phyloP scores from a whole-genome alignment of 805 yeast species.

The Metschnikowia lachancei region DNA sequence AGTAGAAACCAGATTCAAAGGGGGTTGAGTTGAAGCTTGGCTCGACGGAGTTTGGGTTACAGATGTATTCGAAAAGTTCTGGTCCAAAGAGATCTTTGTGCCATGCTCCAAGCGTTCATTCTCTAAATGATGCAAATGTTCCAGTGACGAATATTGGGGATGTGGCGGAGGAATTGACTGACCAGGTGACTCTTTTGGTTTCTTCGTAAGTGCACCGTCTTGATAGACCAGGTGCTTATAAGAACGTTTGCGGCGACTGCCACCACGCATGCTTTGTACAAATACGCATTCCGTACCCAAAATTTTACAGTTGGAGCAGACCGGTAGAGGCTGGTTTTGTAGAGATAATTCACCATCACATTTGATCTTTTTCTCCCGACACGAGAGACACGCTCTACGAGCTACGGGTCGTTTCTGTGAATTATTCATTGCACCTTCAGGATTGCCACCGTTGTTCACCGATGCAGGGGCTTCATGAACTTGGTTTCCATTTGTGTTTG shows the following conservation, averaged over 20 bases:
- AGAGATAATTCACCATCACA: constrained; percentile 54
- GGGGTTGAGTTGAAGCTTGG: not conserved
- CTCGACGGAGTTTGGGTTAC: not conserved
- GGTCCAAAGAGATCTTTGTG: no score
- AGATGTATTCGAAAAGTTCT: no score
- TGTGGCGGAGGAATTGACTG: not conserved
- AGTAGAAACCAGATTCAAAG: not conserved
- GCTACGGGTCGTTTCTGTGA: constrained; percentile 47
- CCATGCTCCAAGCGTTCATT: no score
- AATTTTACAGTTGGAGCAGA: constrained; percentile 50
- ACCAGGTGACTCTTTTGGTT: not conserved
- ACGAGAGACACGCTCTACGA: constrained; percentile 58
- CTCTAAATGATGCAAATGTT: not conserved
- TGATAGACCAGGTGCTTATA: no score
- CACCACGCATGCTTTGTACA: constrained; percentile 58
- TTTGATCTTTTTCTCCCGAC: constrained; percentile 63
- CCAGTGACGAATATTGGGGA: not conserved
- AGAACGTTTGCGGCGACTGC: constrained; percentile 41
- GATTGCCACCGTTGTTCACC: not conserved
- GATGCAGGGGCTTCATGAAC: not conserved
- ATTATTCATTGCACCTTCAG: no score
- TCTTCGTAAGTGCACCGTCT: not conserved
- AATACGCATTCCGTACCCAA: constrained; percentile 51
- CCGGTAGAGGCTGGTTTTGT: constrained; percentile 11
- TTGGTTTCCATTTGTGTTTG: not conserved